phyloP scores from a whole-genome alignment of 2,329 filamentous ascomycete genomes.

The Eutypella sp. region DNA sequence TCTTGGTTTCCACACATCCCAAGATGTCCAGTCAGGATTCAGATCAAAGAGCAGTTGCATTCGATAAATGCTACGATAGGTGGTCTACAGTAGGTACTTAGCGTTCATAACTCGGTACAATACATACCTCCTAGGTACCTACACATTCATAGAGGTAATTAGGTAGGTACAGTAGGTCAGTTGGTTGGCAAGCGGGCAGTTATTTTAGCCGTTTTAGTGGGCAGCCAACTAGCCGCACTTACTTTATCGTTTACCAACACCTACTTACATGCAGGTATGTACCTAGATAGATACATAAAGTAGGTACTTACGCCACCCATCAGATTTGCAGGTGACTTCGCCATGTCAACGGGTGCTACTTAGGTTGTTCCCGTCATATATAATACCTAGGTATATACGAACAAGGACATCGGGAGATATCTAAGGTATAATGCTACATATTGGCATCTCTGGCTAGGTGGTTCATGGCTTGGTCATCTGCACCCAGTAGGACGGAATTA shows the following conservation, averaged over 20 bases:
- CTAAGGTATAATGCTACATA: too few relatives aligned
- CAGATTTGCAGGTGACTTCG: too few relatives aligned
- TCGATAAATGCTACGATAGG: not conserved
- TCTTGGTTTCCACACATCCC: not conserved
- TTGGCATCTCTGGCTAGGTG: not conserved
- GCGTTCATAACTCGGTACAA: too few relatives aligned
- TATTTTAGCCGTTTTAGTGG: not conserved
- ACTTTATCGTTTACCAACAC: not conserved
- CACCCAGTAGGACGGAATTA: not conserved
- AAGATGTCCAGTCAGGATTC: not conserved
- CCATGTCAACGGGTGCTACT: too few relatives aligned
- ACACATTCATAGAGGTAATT: too few relatives aligned
- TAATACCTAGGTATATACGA: too few relatives aligned
- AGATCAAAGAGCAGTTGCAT: not conserved
- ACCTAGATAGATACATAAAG: not conserved
- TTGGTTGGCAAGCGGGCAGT: too few relatives aligned
- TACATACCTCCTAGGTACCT: too few relatives aligned
- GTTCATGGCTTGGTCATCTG: not conserved
- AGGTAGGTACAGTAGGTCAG: too few relatives aligned
- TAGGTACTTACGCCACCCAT: too few relatives aligned
- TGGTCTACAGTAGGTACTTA: not conserved
- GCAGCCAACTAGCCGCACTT: not conserved
- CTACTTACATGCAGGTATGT: not conserved
- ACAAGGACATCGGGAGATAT: too few relatives aligned
- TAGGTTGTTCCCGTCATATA: too few relatives aligned